A percentile compares a stretch with the other conserved stretches of the same genome.
phyloP scores from a whole-genome alignment of 1,284 basidiomycete species.

The Cronartium quercuum region DNA sequence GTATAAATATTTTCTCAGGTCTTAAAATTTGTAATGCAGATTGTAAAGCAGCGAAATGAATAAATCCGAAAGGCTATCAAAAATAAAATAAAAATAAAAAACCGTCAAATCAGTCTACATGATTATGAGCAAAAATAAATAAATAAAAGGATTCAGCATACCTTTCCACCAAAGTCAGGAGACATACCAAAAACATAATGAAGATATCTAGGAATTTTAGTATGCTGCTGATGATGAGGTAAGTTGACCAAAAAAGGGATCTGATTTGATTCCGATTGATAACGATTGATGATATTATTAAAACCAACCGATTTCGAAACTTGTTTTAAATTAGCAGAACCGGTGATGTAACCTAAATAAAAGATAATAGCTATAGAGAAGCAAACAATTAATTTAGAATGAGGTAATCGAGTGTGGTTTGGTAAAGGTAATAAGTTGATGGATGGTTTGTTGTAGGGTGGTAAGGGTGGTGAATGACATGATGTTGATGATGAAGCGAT shows the following conservation, averaged over 20 bases:
- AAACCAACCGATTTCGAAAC: not conserved
- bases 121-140: not conserved
- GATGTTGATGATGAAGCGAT: no score
- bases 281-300: no score
- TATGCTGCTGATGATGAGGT: not conserved
- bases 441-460: no score
- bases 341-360: slow-evolving; percentile 16
- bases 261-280: not conserved
- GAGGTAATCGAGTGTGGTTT: no score
- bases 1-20: slow-evolving; percentile 50
- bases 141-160: not conserved
- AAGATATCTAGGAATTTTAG: slow-evolving; percentile 21
- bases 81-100: no score
- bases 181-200: slow-evolving; percentile 35
- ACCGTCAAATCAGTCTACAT: not conserved
- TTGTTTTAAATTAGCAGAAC: slow-evolving; percentile 7
- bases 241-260: slow-evolving; percentile 20
- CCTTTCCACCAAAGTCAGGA: slow-evolving; percentile 38
- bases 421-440: no score
- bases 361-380: no score
- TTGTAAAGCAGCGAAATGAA: slow-evolving; percentile 52
- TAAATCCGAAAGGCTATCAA: slow-evolving; percentile 49
- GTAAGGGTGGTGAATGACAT: no score
- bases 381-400: no score
- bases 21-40: slow-evolving; percentile 51